These are phyloP conservation scores for Candida ovalis DNA, from an alignment of 805 yeast species.

Conservation along the genomic window DNA sequence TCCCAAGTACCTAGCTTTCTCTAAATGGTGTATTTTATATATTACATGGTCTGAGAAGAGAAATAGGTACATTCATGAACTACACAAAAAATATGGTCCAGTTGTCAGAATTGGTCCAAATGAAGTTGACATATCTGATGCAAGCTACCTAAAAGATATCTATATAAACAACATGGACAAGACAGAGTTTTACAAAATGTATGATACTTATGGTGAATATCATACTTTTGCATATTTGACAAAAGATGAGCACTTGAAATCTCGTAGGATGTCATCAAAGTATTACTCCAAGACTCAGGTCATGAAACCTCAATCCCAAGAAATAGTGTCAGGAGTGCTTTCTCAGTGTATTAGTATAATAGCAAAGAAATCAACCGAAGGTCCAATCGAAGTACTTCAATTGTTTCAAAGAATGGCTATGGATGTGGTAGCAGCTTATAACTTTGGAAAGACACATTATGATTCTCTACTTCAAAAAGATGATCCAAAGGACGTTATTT, in stretches of 20 bases:
- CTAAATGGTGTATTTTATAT: conserved; percentile 38
- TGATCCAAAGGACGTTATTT: not conserved
- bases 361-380: not conserved
- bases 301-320: not conserved
- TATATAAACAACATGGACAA: conserved; percentile 50
- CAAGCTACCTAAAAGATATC: conserved; percentile 28
- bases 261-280: not conserved
- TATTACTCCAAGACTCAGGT: not conserved
- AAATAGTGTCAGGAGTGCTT: not conserved
- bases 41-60: conserved; percentile 46
- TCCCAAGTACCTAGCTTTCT: conserved; percentile 47
- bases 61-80: conserved; percentile 41
- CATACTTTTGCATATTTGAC: not conserved
- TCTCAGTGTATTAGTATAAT: not conserved
- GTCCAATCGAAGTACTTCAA: not conserved
- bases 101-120: conserved; percentile 58
- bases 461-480: not conserved
- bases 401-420: not conserved
- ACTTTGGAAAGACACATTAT: not conserved
- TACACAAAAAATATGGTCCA: conserved; percentile 57
- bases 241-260: not conserved
- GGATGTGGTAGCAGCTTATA: not conserved
- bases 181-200: not conserved
- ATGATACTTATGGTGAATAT: not conserved
- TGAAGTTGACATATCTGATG: conserved; percentile 58